phyloP scores from a whole-genome alignment of 148 eudicot genomes.

The Cornus florida region DNA sequence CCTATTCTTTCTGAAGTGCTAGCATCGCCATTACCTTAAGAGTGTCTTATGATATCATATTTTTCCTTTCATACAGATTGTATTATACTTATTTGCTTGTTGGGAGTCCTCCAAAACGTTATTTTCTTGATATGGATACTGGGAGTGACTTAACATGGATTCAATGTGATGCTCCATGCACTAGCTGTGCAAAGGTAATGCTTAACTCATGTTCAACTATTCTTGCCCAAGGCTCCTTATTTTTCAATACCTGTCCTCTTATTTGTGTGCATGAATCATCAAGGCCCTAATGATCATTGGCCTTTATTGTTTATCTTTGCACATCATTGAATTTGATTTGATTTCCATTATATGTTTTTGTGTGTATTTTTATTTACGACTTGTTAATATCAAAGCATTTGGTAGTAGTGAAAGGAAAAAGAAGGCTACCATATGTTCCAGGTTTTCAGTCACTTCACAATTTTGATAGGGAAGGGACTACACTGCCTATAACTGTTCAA shows the following conservation, averaged over 20 bases:
- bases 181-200: slow-evolving; percentile 57
- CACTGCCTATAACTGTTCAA: neutral
- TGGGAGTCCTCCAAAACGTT: slow-evolving; percentile 61
- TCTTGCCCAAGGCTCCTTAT: neutral
- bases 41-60: neutral
- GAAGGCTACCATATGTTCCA: neutral
- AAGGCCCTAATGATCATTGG: neutral
- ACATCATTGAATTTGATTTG: neutral
- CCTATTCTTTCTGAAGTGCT: neutral
- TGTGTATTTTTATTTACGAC: too few species aligned
- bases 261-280: neutral
- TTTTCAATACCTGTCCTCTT: neutral
- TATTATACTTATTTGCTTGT: slow-evolving; percentile 45
- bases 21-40: neutral
- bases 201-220: neutral
- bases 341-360: neutral
- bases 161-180: slow-evolving; percentile 76
- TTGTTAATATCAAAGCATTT: neutral
- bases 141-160: slow-evolving; percentile 76
- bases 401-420: neutral
- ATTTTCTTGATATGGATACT: slow-evolving; percentile 61
- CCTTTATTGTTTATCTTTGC: neutral
- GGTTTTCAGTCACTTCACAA: neutral
- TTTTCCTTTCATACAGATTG: slow-evolving; percentile 29
- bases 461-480: neutral